Evolutionary conservation across 306 rosid genomes (phyloP), one percentile per base, ranked within the genome.

Genomic region (Dalbergia oliveri): DNA sequence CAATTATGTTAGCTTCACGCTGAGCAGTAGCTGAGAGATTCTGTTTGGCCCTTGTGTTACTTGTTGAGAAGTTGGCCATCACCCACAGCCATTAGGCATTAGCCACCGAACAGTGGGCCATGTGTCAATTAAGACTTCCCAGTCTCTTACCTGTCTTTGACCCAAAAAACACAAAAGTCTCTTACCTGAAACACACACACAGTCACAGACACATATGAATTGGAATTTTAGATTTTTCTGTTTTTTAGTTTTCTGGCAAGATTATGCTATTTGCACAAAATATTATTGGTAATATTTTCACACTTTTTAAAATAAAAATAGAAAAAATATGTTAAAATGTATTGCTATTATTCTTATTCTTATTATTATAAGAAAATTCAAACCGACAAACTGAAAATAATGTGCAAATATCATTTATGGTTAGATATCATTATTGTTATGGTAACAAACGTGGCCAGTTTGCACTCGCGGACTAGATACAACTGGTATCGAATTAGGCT

Each of bases 361-460:
- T 47, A 47, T 47, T 37, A 37, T 6, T 4, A 1, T 4, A 44
- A 44, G 12, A 44, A 8, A 44, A 8, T 8, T 44, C 10, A 47
- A 47, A 47, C 1, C 4, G 14, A 47, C 15, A 47, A 11, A 47
- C 3, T 11, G 15, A 47, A 43, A 9, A 1, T 43, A 43, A 43
- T 43, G 47, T 9, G 47, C 11, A 43, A 11, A 47, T 47, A 47
- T 10, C 14, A 47, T 47, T 8, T 47, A 47, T 47, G 3, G 53
- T 47, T 11, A 47, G 53, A 11, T 12, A 47, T 47, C 15, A 47
- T 47, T 44, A 44, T 44, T 44, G 50, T 44, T 1, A 44, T 44
- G 50, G 50, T 9, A 4, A 75, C 8, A 34, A 77, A 85, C 87
- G 90, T 90, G 91, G 87, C 86, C 10, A 80, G 68, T 79, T 82